These are phyloP conservation scores for Picochlorum costavermella DNA, from an alignment of 139 green algal species.

Conservation along the genomic window DNA sequence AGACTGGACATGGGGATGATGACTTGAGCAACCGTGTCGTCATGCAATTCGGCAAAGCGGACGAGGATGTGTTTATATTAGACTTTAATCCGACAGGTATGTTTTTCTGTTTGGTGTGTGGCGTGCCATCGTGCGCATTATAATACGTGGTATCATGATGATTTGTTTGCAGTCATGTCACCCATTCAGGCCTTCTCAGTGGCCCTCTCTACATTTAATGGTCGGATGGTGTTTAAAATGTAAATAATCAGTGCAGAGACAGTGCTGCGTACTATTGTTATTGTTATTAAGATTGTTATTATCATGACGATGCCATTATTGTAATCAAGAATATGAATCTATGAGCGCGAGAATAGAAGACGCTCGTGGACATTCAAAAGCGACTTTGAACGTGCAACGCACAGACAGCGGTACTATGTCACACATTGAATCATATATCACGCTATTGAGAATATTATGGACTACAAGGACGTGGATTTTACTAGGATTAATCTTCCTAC, in stretches of 20 bases:
- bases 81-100: constrained; percentile 68
- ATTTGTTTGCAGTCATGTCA: constrained; percentile 26
- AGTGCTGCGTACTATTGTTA: no score
- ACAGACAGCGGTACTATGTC: neutral
- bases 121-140: no score
- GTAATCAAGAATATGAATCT: no score
- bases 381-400: no score
- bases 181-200: constrained; percentile 88
- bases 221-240: constrained; percentile 62
- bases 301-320: no score
- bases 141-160: no score
- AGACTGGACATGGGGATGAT: neutral
- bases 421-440: neutral
- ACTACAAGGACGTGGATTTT: constrained; percentile 24
- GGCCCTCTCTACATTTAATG: constrained; percentile 88
- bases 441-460: constrained; percentile 14
- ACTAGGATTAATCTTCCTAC: constrained; percentile 25
- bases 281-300: no score
- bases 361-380: no score
- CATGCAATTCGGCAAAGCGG: constrained; percentile 91
- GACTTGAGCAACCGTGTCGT: constrained; percentile 34
- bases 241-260: neutral
- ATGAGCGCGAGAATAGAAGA: no score
- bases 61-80: constrained; percentile 84
- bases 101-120: no score